Evolutionary conservation across 768 basidiomycete genomes (phyloP).

Genomic region (Lenzites betulinus): DNA sequence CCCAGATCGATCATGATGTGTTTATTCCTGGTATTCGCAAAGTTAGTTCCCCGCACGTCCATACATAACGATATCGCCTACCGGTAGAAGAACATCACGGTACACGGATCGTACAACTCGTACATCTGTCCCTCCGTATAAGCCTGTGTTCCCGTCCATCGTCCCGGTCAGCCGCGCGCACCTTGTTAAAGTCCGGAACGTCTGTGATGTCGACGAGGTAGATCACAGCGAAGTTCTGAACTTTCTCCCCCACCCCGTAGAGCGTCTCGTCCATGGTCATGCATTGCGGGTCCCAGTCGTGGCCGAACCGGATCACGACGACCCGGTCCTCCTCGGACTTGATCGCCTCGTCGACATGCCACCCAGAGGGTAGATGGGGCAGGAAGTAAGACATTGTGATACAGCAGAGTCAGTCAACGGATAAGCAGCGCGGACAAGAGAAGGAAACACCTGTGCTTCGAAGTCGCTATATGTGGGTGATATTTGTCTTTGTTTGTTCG

Average conservation of each 20-base stretch:
- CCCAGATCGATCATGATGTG: slow-evolving; percentile 99
- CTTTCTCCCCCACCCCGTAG: slow-evolving; percentile 89
- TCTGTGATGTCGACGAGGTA: slow-evolving; percentile 94
- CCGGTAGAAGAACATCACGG: slow-evolving; percentile 99
- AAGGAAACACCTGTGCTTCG: neutral
- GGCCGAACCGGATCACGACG: slow-evolving; percentile 92
- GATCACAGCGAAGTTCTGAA: slow-evolving; percentile 98
- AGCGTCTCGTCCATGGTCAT: slow-evolving; percentile 99
- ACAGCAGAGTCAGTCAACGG: neutral
- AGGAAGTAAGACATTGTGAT: slow-evolving; percentile 84
- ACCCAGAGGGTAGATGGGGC: slow-evolving; percentile 86
- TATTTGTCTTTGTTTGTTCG: slow-evolving; percentile 16
- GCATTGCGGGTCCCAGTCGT: slow-evolving; percentile 91
- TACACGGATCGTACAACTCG: slow-evolving; percentile 95
- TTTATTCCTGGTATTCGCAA: slow-evolving; percentile 68
- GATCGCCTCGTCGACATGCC: slow-evolving; percentile 99
- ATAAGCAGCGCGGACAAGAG: neutral
- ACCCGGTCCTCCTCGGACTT: slow-evolving; percentile 96
- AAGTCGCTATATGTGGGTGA: slow-evolving; percentile 5
- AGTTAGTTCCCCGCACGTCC: neutral
- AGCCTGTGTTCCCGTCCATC: neutral
- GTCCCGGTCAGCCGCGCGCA: slow-evolving; percentile 32
- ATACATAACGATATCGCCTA: slow-evolving; percentile 31
- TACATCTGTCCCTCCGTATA: slow-evolving; percentile 67
- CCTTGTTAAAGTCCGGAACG: slow-evolving; percentile 99